Evolutionary conservation across 768 basidiomycete genomes (phyloP).

Genomic region (Thelephora aurantiotincta): DNA sequence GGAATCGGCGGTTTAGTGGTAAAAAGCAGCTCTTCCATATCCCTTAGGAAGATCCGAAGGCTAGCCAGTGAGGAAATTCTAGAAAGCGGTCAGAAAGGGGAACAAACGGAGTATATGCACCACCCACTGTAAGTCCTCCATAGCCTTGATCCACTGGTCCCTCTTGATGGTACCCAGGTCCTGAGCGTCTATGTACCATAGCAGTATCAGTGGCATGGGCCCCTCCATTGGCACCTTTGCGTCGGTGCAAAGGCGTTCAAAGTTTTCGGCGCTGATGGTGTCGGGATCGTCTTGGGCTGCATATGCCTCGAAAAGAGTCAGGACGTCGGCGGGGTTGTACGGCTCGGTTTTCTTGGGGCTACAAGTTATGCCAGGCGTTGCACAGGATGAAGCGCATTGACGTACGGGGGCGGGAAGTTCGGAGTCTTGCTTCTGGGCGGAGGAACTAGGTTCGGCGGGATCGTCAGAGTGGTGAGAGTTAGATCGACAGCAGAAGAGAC

Average conservation of each 20-base stretch:
- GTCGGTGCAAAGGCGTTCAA: conserved; percentile 57
- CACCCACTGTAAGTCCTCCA: conserved; percentile 29
- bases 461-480: conserved; percentile 33
- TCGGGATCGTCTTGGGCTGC: conserved; percentile 35
- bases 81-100: background rate
- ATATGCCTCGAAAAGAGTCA: conserved; percentile 46
- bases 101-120: background rate
- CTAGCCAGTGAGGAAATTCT: conserved; percentile 37
- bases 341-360: conserved; percentile 13
- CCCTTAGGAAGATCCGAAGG: conserved; percentile 36
- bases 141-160: conserved; percentile 58
- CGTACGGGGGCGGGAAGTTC: background rate
- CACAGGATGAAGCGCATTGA: background rate
- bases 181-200: conserved; percentile 58
- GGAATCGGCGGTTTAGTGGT: conserved; percentile 23
- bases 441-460: conserved; percentile 6
- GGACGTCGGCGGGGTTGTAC: conserved; percentile 37
- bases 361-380: background rate
- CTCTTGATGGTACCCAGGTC: conserved; percentile 64
- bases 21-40: conserved; percentile 54
- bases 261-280: conserved; percentile 59
- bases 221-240: conserved; percentile 64
- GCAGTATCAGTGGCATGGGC: conserved; percentile 51
- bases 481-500: conserved; percentile 46
- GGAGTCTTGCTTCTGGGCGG: conserved; percentile 6